phyloP scores from a whole-genome alignment of 2,329 filamentous ascomycete genomes.

The Ophiostoma sp. region DNA sequence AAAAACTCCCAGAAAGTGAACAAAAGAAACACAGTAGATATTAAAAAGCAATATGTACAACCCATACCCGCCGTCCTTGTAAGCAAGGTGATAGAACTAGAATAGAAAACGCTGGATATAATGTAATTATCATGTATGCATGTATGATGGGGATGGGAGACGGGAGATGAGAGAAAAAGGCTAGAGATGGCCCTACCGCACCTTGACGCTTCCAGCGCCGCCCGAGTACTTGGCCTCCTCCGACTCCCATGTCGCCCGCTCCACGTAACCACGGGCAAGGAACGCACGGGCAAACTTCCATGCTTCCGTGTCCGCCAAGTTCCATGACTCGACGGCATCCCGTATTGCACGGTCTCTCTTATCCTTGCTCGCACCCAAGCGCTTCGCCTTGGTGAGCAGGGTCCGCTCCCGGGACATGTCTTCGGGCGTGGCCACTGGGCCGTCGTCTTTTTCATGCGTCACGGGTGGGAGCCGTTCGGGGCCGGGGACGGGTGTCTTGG shows the following conservation, averaged over 20 bases:
- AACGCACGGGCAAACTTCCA: conserved; percentile 71
- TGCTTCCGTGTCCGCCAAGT: conserved; percentile 67
- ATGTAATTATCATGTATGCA: not conserved
- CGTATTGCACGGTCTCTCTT: conserved; percentile 44
- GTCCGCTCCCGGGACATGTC: conserved; percentile 50
- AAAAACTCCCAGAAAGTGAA: conserved; percentile 8
- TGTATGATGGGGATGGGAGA: not conserved
- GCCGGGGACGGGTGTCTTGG: conserved; percentile 53
- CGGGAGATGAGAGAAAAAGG: not conserved
- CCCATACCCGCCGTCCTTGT: conserved; percentile 9
- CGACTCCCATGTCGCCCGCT: conserved; percentile 64
- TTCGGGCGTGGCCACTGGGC: conserved; percentile 46
- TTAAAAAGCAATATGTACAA: conserved; percentile 14
- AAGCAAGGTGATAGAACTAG: not conserved
- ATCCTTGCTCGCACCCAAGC: conserved; percentile 40
- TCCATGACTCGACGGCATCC: conserved; percentile 58
- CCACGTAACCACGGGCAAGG: conserved; percentile 55
- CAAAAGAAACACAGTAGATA: conserved; percentile 1
- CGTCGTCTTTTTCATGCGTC: conserved; percentile 44
- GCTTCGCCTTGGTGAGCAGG: conserved; percentile 45
- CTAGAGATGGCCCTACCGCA: not conserved
- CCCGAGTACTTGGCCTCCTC: conserved; percentile 61
- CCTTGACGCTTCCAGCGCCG: conserved; percentile 47
- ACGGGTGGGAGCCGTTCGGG: conserved; percentile 51
- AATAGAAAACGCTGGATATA: conserved; percentile 6